Base-by-base conservation (phyloP, 768 basidiomycete genomes). In the Collybia sordida region DNA sequence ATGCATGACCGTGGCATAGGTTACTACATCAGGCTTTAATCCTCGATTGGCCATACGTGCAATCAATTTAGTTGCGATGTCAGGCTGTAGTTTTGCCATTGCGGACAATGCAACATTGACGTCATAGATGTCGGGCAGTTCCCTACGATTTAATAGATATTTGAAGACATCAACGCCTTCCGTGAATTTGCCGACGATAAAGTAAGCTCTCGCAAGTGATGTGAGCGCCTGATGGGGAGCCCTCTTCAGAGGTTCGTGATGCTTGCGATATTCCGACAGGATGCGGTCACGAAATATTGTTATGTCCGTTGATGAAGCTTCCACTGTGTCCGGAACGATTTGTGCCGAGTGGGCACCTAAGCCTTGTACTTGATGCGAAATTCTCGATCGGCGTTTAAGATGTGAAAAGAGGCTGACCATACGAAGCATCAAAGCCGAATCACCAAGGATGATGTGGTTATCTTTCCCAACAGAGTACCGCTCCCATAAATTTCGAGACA, bases 1-100 rank as follows among this genome's bases (percentile, higher is more conserved):
- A 52, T 86, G 83, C 51, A 89, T 66, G 37, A 86, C 75, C 0
- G 84, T 86, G 24, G 82, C 83, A 64, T 77, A 82, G 37, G 80
- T 77, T 28, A 81, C 72, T 18, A 64, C 66, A 59, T 83, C 79
- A 0, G 85, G 85, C 34, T 57, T 59, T 23, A 85, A 52, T 15
- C 82, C 81, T 21, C 58, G 56, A 14, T 64, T 56, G 1, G 68
- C 56, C 81, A 88, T 86, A 25, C 71, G 70, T 47, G 70, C 58
- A n/a, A 89, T 61, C 57, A 83, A 68, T 15, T 52, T 57, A 18
- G 66, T 68, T 1, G 82, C 88, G 14, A 58, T 58, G 9, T 65
- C 64, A 18, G 84, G 78, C 37, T 77, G 66, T 53, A 74, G 62
- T 50, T 72, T 68, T 22, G 85, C 78, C 45, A 87, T 63, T 8